Base-by-base conservation (phyloP, 768 basidiomycete genomes). In the Kwoniella europaea region DNA sequence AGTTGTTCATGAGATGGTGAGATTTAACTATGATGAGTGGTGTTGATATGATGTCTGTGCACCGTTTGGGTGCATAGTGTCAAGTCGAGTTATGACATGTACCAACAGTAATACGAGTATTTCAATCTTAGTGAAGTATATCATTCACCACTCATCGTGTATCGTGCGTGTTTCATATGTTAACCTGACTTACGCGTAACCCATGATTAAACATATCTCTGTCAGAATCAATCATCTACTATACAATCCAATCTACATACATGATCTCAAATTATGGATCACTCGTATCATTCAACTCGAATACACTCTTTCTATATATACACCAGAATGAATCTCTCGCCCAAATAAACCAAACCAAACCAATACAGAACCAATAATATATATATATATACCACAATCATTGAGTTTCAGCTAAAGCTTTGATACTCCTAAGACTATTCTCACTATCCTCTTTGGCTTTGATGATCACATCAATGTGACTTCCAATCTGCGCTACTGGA, bases 371-470 rank as follows among this genome's bases (percentile, higher is more conserved):
- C 22, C 12, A n/a, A 16, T 12, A 9, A 60, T 60, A 60, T 3
- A 18, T 66, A 42, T 54, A 13, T 58, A 58, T 58, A 58, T 41
- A 58, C 57, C 29, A 35, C 13, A 10, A 44, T 64, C 66, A 76
- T n/a, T 79, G 77, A 3, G 71, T 55, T 66, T 81, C 76, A 52
- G 82, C 81, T 57, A 82, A 73, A 3, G 75, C 64, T 43, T 72
- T 56, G n/a, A 83, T 67, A 18, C 75, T 71, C 54, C 70, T 69
- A 42, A 83, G 58, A 57, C 75, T 76, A 41, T 73, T 74, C 10
- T 77, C 74, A 12, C 75, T 73, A 63, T 83, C 79, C 44, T 83
- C 70, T 71, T 80, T 83, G 10, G 79, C 75, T 43, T 80, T 79
- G 58, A 79, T 74, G 59, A 83, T 80, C 10, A 76, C 59, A 42